A percentile compares a stretch with the other conserved stretches of the same genome.
These are phyloP conservation scores for Penicillium aurantiogriseum DNA, from an alignment of 2,329 filamentous ascomycete species.

Conservation along the genomic window DNA sequence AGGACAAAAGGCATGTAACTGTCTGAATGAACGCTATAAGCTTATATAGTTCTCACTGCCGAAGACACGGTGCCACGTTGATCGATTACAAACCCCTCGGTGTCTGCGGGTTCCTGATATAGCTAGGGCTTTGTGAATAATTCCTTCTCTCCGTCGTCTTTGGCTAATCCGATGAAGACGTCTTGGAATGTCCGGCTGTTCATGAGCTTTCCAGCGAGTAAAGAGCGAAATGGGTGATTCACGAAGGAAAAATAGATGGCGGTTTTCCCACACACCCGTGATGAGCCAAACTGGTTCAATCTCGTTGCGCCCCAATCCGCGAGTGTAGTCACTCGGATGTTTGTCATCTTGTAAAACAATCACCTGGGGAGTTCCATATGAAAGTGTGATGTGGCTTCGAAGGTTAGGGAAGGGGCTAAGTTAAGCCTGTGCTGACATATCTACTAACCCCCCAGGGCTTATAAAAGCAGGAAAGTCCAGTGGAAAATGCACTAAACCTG, in stretches of 20 bases:
- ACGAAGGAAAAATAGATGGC: constrained; percentile 35
- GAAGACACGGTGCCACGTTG: not conserved
- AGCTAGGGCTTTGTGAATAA: constrained; percentile 28
- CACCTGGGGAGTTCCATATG: no score
- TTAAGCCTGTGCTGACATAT: no score
- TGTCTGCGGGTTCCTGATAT: constrained; percentile 20
- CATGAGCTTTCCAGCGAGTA: constrained; percentile 20
- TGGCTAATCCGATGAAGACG: constrained; percentile 22
- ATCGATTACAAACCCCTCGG: not conserved
- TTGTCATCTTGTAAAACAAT: not conserved
- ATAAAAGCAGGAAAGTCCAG: no score
- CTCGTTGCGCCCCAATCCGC: no score
- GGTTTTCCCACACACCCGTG: constrained; percentile 33
- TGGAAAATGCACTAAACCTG: no score
- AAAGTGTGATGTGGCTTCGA: no score
- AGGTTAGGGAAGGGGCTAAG: no score
- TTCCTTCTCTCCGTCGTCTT: constrained; percentile 25
- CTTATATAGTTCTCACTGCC: not conserved
- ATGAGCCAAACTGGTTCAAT: constrained; percentile 30
- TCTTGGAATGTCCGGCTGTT: constrained; percentile 24
- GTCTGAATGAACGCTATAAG: not conserved
- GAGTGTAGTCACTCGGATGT: no score
- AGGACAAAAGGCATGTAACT: not conserved
- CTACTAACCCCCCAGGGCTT: no score
- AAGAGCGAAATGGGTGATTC: constrained; percentile 27